phyloP scores from a whole-genome alignment of 2,329 filamentous ascomycete genomes.

The Pestalotiopsis sp. region DNA sequence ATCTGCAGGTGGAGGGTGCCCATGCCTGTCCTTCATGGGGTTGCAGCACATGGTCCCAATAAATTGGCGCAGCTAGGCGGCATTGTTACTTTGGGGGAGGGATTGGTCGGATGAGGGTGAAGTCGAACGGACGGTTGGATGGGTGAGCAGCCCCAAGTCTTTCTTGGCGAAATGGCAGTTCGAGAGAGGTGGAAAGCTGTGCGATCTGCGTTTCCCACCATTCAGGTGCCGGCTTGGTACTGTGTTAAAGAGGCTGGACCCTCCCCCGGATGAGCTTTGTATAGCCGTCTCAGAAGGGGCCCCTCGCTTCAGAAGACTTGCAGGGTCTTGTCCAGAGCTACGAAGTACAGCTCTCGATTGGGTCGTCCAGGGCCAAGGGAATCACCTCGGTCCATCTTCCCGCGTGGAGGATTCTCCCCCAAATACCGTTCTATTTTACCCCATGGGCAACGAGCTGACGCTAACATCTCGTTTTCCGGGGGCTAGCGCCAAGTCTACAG shows the following conservation, averaged over 20 bases:
- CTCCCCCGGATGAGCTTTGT: neutral
- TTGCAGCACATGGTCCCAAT: constrained; percentile 4
- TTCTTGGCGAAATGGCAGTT: constrained; percentile 18
- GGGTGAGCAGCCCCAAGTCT: neutral
- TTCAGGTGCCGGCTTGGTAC: neutral
- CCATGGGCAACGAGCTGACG: constrained; percentile 4
- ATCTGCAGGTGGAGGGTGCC: neutral
- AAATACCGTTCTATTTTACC: neutral
- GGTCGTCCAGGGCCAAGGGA: neutral
- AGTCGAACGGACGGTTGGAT: too few relatives aligned
- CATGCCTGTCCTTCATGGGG: constrained; percentile 3
- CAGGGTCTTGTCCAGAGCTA: neutral
- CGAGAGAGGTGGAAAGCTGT: constrained; percentile 15
- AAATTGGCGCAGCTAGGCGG: constrained; percentile 11
- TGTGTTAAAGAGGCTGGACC: neutral
- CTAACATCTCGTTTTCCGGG: neutral
- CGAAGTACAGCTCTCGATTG: neutral
- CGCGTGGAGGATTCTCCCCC: neutral
- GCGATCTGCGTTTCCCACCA: constrained; percentile 2
- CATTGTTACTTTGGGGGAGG: neutral
- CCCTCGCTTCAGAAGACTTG: neutral
- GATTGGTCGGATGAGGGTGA: neutral
- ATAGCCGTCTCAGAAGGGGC: neutral
- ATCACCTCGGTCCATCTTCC: constrained; percentile 3
- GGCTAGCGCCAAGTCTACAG: neutral